Base-by-base conservation (phyloP, 2,329 filamentous ascomycete species). In the Dactylellina haptotyla region DNA sequence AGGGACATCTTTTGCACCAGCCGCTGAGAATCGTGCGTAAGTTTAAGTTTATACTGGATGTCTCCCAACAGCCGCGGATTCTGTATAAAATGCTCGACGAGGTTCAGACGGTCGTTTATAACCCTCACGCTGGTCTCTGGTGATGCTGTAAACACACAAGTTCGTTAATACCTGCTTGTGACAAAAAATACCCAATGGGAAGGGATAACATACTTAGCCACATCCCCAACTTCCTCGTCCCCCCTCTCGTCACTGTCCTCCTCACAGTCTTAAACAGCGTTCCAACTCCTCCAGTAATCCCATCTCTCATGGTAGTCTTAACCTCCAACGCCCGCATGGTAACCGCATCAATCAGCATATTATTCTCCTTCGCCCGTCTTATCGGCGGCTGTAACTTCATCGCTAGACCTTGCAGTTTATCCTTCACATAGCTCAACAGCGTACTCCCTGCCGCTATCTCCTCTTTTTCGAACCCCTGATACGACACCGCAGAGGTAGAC, bases 1-100 rank as follows among this genome's bases (percentile, higher is more conserved):
- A 98, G 86, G 0, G 94, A 91, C 80, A 99, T 98, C 79, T 95
- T 97, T 79, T 98, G 95, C 1, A 97, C 88, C 2, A 99, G 84
- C 0, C 95, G 90, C 78, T 96, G 90, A 1, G 92, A 92, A 81
- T 99, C 95, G 77, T 92, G 89, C 57, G 89, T 94, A 23, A 87
- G 86, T 75, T 88, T 87, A 1, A 99, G 84, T 1, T 96, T 83
- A 14, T 86, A 80, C 0, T 88, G 83, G 23, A 96, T 82, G 45
- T 87, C 84, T 76, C 96, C 90, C 43, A 90, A 87, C 4, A 97
- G 84, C 41, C 88, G 82, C 18, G 86, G 83, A 69, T 90, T 83
- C 1, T 86, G 82, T 3, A 94, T 83, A 79, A 98, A 90, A 46
- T 87, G 85, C 18, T 90, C 86, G 2, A 97, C 93, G 0, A 98